Evolutionary conservation across 2,329 filamentous ascomycete species (phyloP), one percentile per base, ranked within the genome.

Genomic region (Stromatinia cepivora): DNA sequence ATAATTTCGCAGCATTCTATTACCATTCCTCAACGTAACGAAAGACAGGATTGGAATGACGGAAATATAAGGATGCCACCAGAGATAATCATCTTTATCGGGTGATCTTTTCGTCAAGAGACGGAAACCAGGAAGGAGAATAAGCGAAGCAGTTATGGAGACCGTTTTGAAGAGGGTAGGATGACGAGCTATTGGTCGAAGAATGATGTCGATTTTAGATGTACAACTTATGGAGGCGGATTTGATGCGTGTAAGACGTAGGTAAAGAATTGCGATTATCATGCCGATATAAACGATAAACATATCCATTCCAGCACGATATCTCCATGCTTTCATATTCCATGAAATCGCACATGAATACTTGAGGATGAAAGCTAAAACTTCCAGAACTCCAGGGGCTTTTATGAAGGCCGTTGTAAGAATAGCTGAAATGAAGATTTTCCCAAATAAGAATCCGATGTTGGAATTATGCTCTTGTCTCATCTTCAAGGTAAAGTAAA

Each of bases 211-310:
- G 36, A 75, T 69, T 3, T 71, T 70, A 48, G 76, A 73, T 22
- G 73, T 77, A 39, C 76, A 73, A 31, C 58, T 70, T 63, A 69
- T 67, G 53, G 67, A 69, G 20, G 73, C 73, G 56, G 66, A 69
- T 22, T 72, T 70, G 8, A 80, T 54, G 20, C 75, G 74, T 2
- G 72, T 71, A 9, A 75, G 74, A 54, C 79, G 73, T 77, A 80
- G 76, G 73, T 80, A 72, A 9, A 84, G 69, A 42, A 82, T 79
- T 15, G 84, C 85, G 0, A 81, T 77, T 5, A 86, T 70, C 80
- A 89, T 85, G 5, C 87, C 87, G 34, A 85, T 76, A 72, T 84
- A 89, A 15, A 85, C 83, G 70, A 88, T 82, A 71, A 84, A 84
- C 64, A 83, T 80, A 74, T 90, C 87, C 4, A 86, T 79, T 3